Evolutionary conservation across 2,329 filamentous ascomycete species (phyloP).

Genomic region (Pseudogymnoascus sp.): DNA sequence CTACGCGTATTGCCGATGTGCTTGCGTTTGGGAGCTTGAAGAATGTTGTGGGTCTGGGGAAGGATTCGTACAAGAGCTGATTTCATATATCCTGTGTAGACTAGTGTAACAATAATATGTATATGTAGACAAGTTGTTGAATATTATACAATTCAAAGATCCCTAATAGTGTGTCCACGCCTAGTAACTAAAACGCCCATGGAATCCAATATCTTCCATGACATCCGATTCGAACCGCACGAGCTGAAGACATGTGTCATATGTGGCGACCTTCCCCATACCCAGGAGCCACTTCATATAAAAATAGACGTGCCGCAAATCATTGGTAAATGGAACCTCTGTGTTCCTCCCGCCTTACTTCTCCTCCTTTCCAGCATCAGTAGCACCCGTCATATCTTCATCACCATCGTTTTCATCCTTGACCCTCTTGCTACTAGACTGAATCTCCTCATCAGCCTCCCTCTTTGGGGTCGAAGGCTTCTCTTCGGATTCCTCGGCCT

Average conservation of each 20-base stretch:
- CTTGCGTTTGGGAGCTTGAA: slow-evolving; percentile 81
- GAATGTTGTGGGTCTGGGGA: slow-evolving; percentile 47
- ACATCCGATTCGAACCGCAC: not conserved
- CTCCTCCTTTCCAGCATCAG: not conserved
- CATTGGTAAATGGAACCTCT: not conserved
- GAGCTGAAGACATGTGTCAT: slow-evolving; percentile 1
- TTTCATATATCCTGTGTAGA: not conserved
- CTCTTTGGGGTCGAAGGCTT: slow-evolving; percentile 41
- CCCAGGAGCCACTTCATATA: not conserved
- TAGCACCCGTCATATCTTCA: slow-evolving; percentile 6
- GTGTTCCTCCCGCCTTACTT: not conserved
- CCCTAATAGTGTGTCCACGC: not conserved
- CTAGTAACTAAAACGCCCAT: not conserved
- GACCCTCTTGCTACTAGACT: slow-evolving; percentile 37
- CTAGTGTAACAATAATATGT: slow-evolving; percentile 1
- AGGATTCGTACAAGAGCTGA: not conserved
- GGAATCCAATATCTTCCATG: not conserved
- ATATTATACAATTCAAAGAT: slow-evolving; percentile 1
- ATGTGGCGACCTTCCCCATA: not conserved
- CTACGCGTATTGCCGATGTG: slow-evolving; percentile 74
- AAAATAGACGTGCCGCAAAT: not conserved
- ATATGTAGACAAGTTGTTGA: not conserved
- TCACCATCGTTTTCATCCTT: slow-evolving; percentile 34
- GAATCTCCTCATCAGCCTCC: slow-evolving; percentile 43
- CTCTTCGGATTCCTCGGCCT: slow-evolving; percentile 23